Conservation (phyloP, 495 filamentous ascomycete genomes). For the Penicillium chermesinum region DNA sequence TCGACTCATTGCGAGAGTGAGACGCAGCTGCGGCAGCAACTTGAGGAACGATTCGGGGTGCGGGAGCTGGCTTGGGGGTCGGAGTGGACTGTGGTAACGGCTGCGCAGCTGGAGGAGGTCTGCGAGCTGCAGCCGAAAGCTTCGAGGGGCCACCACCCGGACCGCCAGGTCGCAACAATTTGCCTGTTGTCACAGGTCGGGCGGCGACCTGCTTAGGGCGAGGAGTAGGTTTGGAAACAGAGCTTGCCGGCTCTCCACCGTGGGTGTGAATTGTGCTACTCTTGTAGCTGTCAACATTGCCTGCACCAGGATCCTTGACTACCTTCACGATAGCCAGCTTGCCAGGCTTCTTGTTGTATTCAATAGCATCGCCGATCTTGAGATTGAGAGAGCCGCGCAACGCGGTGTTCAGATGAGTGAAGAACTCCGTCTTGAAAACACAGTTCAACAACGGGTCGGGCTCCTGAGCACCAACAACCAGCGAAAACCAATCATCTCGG, state of each 20-base stretch:
- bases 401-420: slow-evolving; percentile 74
- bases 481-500: slow-evolving; percentile 94
- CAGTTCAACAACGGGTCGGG: slow-evolving; percentile 89
- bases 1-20: slow-evolving; percentile 52
- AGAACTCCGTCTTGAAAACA: slow-evolving; percentile 94
- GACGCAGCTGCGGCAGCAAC: slow-evolving; percentile 39
- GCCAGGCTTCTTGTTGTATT: slow-evolving; percentile 97
- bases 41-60: slow-evolving; percentile 29
- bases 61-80: neutral
- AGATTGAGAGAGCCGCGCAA: slow-evolving; percentile 76
- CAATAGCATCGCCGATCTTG: slow-evolving; percentile 74
- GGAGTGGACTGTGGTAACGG: slow-evolving; percentile 15
- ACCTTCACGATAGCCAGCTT: slow-evolving; percentile 85
- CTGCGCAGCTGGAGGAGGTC: slow-evolving; percentile 29
- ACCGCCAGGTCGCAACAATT: slow-evolving; percentile 84
- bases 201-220: slow-evolving; percentile 77
- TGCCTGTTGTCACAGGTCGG: slow-evolving; percentile 82
- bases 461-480: slow-evolving; percentile 86
- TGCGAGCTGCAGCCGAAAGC: slow-evolving; percentile 47
- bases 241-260: slow-evolving; percentile 76
- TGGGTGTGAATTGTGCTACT: slow-evolving; percentile 83
- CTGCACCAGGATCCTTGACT: slow-evolving; percentile 73
- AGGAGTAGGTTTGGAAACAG: slow-evolving; percentile 77
- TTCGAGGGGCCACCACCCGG: slow-evolving; percentile 77
- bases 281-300: slow-evolving; percentile 82